Evolutionary conservation across 2,329 filamentous ascomycete genomes (phyloP), one percentile per base, ranked within the genome.

Genomic region (Knoxdaviesia capensis): DNA sequence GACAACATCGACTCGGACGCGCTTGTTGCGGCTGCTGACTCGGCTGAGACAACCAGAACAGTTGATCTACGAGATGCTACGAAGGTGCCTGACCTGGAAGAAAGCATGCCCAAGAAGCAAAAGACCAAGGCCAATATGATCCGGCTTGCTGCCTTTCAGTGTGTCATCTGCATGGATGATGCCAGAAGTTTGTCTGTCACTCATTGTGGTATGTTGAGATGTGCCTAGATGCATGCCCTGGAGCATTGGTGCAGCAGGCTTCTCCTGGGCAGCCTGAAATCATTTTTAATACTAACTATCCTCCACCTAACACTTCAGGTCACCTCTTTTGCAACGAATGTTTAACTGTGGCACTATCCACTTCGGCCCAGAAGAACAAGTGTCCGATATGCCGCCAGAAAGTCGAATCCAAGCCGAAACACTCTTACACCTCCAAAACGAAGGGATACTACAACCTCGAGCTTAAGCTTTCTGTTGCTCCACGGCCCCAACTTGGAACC

Each of bases 141-240:
- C 51, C 73, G 69, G 53, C 54, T 80, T 10, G 60, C 64, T 38
- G 59, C 61, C 4, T 74, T 77, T 39, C 71, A 78, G 54, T 80
- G 75, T 47, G 71, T 74, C 37, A 79, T 80, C 44, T 80, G 75
- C 56, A 74, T 79, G 71, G 75, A 79, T 46, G 63, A 72, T 46
- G 67, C 63, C 30, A 67, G 64, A 2, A 60, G 63, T 31, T 50
- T 80, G 46, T 77, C 72, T 1, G 68, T 77, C 38, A 80, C 75
- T 3, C 71, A 77, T 54, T 80, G 75, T 55, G 75, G 75, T 79
- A 70, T 48, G 71, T 59, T 39, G 34, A 31, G 4, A 6, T 38
- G 2, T 20, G 20, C 3, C 3, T 20, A 20, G 20, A 20, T 20
- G 20, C 20, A 20, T 2, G 3, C 20, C 2, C 20, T 20, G 20